These are phyloP conservation scores for Verticillium longisporum DNA, from an alignment of 2,329 filamentous ascomycete species.

Conservation along the genomic window DNA sequence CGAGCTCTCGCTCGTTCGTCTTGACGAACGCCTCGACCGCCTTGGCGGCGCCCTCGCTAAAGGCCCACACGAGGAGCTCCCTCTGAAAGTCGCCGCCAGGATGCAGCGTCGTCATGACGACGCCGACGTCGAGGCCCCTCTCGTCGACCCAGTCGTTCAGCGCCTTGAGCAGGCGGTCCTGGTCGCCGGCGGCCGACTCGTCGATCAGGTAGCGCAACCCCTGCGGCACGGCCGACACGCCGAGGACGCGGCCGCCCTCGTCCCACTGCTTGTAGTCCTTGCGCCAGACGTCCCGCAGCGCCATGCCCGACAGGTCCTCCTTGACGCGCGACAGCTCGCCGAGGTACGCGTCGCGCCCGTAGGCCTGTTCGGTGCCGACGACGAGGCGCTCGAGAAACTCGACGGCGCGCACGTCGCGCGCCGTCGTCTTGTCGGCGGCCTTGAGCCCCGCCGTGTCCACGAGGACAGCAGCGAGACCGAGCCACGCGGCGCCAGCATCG, in stretches of 20 bases:
- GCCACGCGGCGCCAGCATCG: constrained; percentile 54
- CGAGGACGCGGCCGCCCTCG: constrained; percentile 49
- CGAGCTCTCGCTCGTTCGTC: constrained; percentile 38
- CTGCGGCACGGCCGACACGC: constrained; percentile 57
- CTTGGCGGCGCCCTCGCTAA: constrained; percentile 38
- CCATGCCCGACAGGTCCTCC: constrained; percentile 55
- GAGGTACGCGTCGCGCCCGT: constrained; percentile 45
- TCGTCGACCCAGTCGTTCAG: constrained; percentile 49
- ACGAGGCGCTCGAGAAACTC: constrained; percentile 49
- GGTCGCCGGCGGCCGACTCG: constrained; percentile 36
- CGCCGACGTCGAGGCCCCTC: constrained; percentile 52
- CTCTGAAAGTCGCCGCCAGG: constrained; percentile 50
- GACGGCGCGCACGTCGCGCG: constrained; percentile 52
- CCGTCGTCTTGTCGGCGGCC: constrained; percentile 57
- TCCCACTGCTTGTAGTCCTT: constrained; percentile 85
- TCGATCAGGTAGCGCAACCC: constrained; percentile 52
- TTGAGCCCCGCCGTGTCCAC: constrained; percentile 65
- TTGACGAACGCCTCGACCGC: constrained; percentile 50
- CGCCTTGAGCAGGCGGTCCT: constrained; percentile 36
- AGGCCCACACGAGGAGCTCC: constrained; percentile 62
- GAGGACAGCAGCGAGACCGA: constrained; percentile 65
- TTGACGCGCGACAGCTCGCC: constrained; percentile 56
- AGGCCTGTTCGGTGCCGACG: no score
- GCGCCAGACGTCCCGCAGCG: constrained; percentile 60
- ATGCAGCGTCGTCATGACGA: constrained; percentile 63